Evolutionary conservation across 148 eudicot genomes (phyloP).

Genomic region (Nepenthes gracilis): DNA sequence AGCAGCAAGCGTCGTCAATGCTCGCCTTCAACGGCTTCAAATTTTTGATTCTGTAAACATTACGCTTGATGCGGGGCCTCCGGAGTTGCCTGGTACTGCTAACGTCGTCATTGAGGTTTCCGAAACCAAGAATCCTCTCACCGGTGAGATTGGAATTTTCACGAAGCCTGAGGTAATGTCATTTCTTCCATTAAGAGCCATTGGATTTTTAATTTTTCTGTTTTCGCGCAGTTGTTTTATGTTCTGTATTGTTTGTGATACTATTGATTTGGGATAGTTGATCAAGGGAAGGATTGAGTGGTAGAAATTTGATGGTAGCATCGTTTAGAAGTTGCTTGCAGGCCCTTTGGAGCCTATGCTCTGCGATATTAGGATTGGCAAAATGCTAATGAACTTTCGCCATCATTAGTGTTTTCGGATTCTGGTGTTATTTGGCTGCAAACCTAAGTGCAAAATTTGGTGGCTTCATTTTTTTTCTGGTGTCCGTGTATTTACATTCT

Average conservation of each 20-base stretch:
- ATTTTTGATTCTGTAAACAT: constrained; percentile 65
- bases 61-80: constrained; percentile 68
- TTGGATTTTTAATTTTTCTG: background rate
- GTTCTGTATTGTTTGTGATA: background rate
- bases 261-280: background rate
- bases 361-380: too few species aligned
- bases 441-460: too few species aligned
- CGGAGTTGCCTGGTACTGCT: constrained; percentile 61
- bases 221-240: background rate
- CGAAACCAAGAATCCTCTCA: constrained; percentile 46
- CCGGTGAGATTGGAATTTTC: constrained; percentile 55
- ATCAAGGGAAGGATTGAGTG: background rate
- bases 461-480: too few species aligned
- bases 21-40: constrained; percentile 33
- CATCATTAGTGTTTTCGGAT: too few species aligned
- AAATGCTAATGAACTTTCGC: too few species aligned
- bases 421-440: too few species aligned
- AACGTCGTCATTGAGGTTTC: constrained; percentile 63
- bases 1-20: constrained; percentile 46
- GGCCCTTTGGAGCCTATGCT: too few species aligned
- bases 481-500: too few species aligned
- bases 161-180: constrained; percentile 73
- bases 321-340: too few species aligned
- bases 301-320: too few species aligned
- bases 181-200: background rate